Conservation (phyloP, 768 basidiomycete species). For the Phylloporus arenicola region DNA sequence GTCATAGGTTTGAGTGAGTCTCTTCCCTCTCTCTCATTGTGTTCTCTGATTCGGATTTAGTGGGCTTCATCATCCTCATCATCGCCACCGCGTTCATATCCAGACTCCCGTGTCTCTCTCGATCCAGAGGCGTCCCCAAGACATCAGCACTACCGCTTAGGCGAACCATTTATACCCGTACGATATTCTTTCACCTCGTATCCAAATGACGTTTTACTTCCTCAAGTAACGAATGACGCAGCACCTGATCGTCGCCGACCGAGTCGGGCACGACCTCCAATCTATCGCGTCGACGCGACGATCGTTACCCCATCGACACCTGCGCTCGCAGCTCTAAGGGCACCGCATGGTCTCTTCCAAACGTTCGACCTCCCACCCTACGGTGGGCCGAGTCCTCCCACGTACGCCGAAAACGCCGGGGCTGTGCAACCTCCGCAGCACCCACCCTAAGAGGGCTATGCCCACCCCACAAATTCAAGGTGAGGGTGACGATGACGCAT, state of each 20-base stretch:
- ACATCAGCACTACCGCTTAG: background rate
- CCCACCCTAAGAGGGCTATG: background rate
- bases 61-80: conserved; percentile 12
- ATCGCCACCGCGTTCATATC: background rate
- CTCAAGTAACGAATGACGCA: background rate
- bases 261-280: background rate
- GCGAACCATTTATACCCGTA: background rate
- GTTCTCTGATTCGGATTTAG: background rate
- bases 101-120: background rate
- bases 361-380: conserved; percentile 6
- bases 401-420: background rate
- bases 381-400: conserved; percentile 8
- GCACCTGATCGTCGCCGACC: background rate
- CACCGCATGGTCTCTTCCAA: background rate
- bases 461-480: too few species aligned
- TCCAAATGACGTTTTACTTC: background rate
- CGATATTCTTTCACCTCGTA: background rate
- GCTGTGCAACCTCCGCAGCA: background rate
- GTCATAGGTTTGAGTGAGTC: conserved; percentile 14
- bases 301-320: background rate
- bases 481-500: background rate
- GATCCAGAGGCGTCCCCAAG: background rate
- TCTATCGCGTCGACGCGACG: conserved; percentile 3
- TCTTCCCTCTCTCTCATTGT: background rate
- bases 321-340: background rate